Evolutionary conservation across 2,329 filamentous ascomycete genomes (phyloP).

Genomic region (Aureobasidium uvarum): DNA sequence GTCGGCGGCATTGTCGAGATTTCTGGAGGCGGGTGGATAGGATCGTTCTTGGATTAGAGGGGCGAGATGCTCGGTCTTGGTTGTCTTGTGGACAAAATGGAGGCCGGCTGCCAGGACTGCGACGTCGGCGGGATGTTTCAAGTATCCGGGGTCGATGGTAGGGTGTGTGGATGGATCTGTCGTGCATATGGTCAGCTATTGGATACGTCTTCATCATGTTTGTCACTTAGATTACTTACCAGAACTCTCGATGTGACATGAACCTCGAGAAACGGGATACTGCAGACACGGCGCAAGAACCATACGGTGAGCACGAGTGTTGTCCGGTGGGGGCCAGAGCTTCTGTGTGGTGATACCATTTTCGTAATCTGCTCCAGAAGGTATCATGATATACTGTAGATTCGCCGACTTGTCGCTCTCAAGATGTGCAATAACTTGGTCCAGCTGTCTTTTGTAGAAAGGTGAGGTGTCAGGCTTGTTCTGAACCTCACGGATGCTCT

Average conservation of each 20-base stretch:
- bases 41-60: conserved; percentile 42
- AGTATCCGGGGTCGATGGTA: conserved; percentile 32
- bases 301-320: conserved; percentile 32
- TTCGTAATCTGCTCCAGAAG: conserved; percentile 33
- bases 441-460: conserved; percentile 41
- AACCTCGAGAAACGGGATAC: conserved; percentile 37
- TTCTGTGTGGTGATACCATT: conserved; percentile 36
- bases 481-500: conserved; percentile 35
- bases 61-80: conserved; percentile 44
- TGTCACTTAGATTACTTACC: conserved; percentile 9
- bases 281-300: conserved; percentile 35
- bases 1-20: conserved; percentile 33
- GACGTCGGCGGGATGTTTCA: conserved; percentile 31
- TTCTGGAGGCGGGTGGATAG: conserved; percentile 35
- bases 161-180: conserved; percentile 29
- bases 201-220: neutral
- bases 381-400: conserved; percentile 40
- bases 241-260: conserved; percentile 37
- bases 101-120: conserved; percentile 35
- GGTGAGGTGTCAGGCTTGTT: conserved; percentile 31
- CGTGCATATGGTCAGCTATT: neutral
- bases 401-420: conserved; percentile 41
- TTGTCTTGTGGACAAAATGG: conserved; percentile 46
- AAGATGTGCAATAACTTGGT: conserved; percentile 39
- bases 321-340: conserved; percentile 33